Evolutionary conservation across 106 monocot species (phyloP).

Genomic region (Acanthochlamys bracteata): DNA sequence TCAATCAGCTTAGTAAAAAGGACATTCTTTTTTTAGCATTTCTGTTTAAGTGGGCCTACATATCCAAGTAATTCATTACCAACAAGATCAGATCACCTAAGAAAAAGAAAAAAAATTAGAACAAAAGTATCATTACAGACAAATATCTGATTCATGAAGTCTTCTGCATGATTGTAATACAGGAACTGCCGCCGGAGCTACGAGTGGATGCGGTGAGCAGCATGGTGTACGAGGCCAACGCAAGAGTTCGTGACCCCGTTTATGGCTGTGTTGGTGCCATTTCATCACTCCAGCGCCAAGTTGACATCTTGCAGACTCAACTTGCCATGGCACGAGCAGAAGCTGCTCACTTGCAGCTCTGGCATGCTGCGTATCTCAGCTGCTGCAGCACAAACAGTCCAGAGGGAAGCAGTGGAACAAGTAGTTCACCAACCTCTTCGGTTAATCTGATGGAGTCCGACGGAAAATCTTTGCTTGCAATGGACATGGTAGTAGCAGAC

Average conservation of each 20-base stretch:
- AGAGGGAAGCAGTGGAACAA: not conserved
- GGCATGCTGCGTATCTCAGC: not conserved
- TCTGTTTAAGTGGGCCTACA: too few relatives aligned
- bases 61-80: too few relatives aligned
- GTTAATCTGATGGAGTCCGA: not conserved
- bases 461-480: not conserved
- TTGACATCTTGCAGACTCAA: not conserved
- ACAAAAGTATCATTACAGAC: too few relatives aligned
- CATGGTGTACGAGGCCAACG: constrained; percentile 7
- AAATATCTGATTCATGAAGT: too few relatives aligned
- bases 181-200: constrained; percentile 1
- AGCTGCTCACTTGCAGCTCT: not conserved
- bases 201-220: constrained; percentile 1
- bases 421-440: not conserved
- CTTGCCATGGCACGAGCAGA: constrained; percentile 1
- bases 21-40: too few relatives aligned
- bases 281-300: constrained; percentile 4
- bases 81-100: too few relatives aligned
- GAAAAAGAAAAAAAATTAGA: too few relatives aligned
- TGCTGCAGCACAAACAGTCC: not conserved
- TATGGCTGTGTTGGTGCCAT: constrained; percentile 3
- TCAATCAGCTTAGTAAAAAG: too few relatives aligned
- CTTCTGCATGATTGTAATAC: not conserved
- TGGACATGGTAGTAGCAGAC: not conserved
- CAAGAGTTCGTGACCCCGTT: not conserved